Base-by-base conservation (phyloP, 805 yeast genomes). In the Kodamaea nitidulidarum region DNA sequence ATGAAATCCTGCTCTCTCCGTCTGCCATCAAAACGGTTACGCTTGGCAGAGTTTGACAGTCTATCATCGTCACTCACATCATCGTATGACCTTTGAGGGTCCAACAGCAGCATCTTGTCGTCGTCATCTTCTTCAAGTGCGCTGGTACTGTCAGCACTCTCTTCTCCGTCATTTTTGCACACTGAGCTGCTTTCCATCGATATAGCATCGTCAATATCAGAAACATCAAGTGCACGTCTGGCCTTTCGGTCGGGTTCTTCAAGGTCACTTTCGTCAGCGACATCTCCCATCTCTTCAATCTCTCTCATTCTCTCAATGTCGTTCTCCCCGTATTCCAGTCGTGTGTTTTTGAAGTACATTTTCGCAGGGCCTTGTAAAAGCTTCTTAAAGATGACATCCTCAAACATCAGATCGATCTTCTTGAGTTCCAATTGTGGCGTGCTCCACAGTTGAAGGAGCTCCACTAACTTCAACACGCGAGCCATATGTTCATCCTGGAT, bases 251-350 rank as follows among this genome's bases (percentile, higher is more conserved):
- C 52, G 5, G 38, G 44, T 11, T 47, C 58, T 14, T 54, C 63
- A 12, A 54, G 43, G 35, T 56, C 63, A 29, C 59, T 55, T n/a
- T 48, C 51, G 21, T 47, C 45, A 11, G 43, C 51, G 12, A 43
- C 51, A 11, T 41, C 45, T 38, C 31, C 27, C 31, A 14, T 27
- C 16, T 5, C 35, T 21, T 47, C 58, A 35, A 49, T 56, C 35
- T 35, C 42, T n/a, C 18, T 35, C 11, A 4, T 18, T 18, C 25
- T 30, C 24, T 20, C 29, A 14, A 27, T 30, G 29, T 15, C 32
- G 14, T 35, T 39, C 43, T 9, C 25, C 30, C 11, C 32, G 38
- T 15, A 24, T 18, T 2, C 29, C 39, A 21, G 18, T 28, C 18
- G n/a, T n/a, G n/a, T n/a, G n/a, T n/a, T n/a, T n/a, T n/a, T n/a